Base-by-base conservation (phyloP, 331 rosid species). In the Rosa hybrid region DNA sequence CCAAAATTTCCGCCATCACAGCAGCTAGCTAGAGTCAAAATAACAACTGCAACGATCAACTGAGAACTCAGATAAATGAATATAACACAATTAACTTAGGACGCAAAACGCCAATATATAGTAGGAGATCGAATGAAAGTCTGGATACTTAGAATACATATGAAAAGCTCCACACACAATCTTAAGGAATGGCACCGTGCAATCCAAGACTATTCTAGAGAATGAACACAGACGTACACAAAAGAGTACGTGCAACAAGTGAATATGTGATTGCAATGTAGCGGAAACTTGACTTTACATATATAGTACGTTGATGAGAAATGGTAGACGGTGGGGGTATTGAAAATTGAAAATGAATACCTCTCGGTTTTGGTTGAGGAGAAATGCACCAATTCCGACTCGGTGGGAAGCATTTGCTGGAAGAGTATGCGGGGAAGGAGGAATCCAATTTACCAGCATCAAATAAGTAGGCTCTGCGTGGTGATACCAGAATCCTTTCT, bases 401-500 rank as follows among this genome's bases (percentile, higher is more conserved):
- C 93, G 87, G 75, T 95, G 97, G 2, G 97, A 82, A 56, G 98
- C 97, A 78, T 93, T 91, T 68, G 86, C 84, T 20, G 97, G 99
- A 88, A 93, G 83, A 51, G 96, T 90, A 59, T 82, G 77, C 39
- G 78, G 41, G 48, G 83, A 81, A 69, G 77, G 86, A 6, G 97
- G 91, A 81, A 95, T 89, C 98, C 99, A 95, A 76, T 82, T 81
- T 5, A 93, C 91, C 12, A 95, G 91, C 96, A 95, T 95, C 82
- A 93, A 81, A 81, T 93, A 89, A 14, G 86, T 82, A 53, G 98
- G 92, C 87, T 93, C 98, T 1, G 98, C 99, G 72, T 95, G 97
- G 86, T 95, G 97, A 81, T 87, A 93, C 94, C 91, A 89, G 79
- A 95, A 95, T 18, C 97, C 97, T 80, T 93, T 92, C 99, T 93